A percentile compares a stretch with the other conserved stretches of the same genome.
These are phyloP conservation scores for Rostrohypoxylon terebratum DNA, from an alignment of 495 filamentous ascomycete genomes.

Conservation along the genomic window DNA sequence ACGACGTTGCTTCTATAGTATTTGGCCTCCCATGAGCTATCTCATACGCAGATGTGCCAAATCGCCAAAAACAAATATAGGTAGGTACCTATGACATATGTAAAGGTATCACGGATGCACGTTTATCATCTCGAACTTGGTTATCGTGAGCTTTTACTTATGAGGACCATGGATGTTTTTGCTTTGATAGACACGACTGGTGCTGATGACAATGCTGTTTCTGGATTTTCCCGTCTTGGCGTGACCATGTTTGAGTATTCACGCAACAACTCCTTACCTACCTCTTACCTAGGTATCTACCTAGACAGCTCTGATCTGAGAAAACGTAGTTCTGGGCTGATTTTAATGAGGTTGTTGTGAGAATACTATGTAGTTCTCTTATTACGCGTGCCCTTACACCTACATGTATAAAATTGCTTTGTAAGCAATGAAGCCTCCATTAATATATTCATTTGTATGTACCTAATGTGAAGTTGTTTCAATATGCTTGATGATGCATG, in stretches of 20 bases:
- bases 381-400: not conserved
- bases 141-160: slow-evolving; percentile 3
- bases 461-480: slow-evolving; percentile 6
- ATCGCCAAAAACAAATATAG: not conserved
- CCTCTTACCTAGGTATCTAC: not conserved
- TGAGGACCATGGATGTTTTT: not conserved
- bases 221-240: slow-evolving; percentile 37
- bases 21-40: slow-evolving; percentile 5
- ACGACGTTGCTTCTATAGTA: slow-evolving; percentile 17
- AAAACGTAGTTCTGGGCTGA: not conserved
- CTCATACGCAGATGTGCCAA: slow-evolving; percentile 2
- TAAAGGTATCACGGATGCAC: too few species aligned
- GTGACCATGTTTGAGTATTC: slow-evolving; percentile 14
- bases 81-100: not conserved
- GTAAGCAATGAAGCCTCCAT: not conserved
- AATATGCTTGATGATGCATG: slow-evolving; percentile 14
- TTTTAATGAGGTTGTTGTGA: not conserved
- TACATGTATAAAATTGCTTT: slow-evolving; percentile 1
- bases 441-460: not conserved
- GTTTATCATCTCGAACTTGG: slow-evolving; percentile 16
- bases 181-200: slow-evolving; percentile 26
- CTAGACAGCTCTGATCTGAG: slow-evolving; percentile 1
- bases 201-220: slow-evolving; percentile 29
- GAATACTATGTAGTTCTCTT: not conserved
- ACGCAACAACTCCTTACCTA: not conserved